Evolutionary conservation across 352 stramenopile species (phyloP).

Genomic region (Pythium insidiosum): DNA sequence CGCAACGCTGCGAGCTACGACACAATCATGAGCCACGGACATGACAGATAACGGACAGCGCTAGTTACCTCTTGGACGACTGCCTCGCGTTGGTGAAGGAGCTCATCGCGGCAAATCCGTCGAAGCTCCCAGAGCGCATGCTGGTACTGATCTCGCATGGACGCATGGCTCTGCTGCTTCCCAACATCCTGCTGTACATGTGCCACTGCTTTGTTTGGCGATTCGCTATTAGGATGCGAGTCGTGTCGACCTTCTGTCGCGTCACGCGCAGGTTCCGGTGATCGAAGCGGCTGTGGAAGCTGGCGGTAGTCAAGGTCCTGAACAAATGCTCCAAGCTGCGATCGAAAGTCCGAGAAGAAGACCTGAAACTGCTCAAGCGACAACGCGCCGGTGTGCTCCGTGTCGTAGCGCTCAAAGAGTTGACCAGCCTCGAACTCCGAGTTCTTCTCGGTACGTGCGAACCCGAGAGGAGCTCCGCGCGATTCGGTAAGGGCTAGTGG

Average conservation of each 20-base stretch:
- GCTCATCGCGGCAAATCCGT: slow-evolving; percentile 51
- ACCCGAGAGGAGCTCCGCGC: slow-evolving; percentile 58
- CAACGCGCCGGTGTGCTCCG: slow-evolving; percentile 40
- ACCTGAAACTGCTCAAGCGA: slow-evolving; percentile 53
- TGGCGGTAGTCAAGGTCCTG: slow-evolving; percentile 41
- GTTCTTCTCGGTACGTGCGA: slow-evolving; percentile 59
- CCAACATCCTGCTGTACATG: too few species aligned
- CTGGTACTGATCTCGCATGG: slow-evolving; percentile 26
- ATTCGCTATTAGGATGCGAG: too few species aligned
- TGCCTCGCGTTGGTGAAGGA: slow-evolving; percentile 32
- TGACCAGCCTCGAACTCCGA: slow-evolving; percentile 81
- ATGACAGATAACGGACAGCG: too few species aligned
- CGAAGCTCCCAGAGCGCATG: slow-evolving; percentile 44
- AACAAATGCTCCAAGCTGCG: slow-evolving; percentile 52
- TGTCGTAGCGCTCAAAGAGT: slow-evolving; percentile 78
- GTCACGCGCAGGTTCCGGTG: too few species aligned
- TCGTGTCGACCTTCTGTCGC: too few species aligned
- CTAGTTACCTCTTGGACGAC: slow-evolving; percentile 23
- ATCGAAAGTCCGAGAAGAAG: slow-evolving; percentile 71
- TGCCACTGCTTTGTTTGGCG: too few species aligned
- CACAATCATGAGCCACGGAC: too few species aligned
- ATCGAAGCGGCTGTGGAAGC: background rate
- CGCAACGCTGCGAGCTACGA: too few species aligned
- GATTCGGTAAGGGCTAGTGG: slow-evolving; percentile 59
- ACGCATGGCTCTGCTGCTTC: too few species aligned